phyloP scores from a whole-genome alignment of 805 yeast genomes.

The Komagataella phaffii region DNA sequence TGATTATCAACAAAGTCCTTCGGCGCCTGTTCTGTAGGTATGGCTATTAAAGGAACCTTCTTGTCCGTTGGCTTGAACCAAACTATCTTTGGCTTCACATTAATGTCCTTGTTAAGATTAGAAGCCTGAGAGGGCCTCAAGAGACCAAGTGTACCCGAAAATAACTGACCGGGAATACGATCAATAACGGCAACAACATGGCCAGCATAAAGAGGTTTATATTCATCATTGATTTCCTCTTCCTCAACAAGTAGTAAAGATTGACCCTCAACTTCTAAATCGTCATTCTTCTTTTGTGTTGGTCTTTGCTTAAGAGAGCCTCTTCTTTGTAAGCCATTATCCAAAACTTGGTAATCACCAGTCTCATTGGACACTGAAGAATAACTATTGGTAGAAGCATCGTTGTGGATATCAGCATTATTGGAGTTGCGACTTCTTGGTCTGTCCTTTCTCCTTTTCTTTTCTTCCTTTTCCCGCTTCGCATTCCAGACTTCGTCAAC shows the following conservation, averaged over 20 bases:
- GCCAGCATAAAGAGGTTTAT: slow-evolving; percentile 91
- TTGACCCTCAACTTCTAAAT: slow-evolving; percentile 97
- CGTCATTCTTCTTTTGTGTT: slow-evolving; percentile 94
- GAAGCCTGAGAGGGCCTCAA: slow-evolving; percentile 92
- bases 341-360: slow-evolving; percentile 7
- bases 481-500: slow-evolving; percentile 98
- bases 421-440: slow-evolving; percentile 8
- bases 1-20: slow-evolving; percentile 89
- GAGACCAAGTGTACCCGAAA: slow-evolving; percentile 87
- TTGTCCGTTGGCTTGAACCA: slow-evolving; percentile 99
- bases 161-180: slow-evolving; percentile 92
- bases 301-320: slow-evolving; percentile 94
- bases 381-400: slow-evolving; percentile 45
- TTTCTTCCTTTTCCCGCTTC: slow-evolving; percentile 93
- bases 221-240: slow-evolving; percentile 87
- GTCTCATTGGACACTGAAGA: slow-evolving; percentile 18
- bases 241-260: slow-evolving; percentile 84
- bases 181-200: slow-evolving; percentile 97
- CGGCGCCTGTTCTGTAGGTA: slow-evolving; percentile 98
- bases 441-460: slow-evolving; percentile 72
- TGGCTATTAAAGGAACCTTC: slow-evolving; percentile 94
- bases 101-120: slow-evolving; percentile 50
- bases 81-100: slow-evolving; percentile 74
- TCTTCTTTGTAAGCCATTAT: slow-evolving; percentile 44
- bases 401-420: slow-evolving; percentile 63